These are phyloP conservation scores for Thalassiosira hispida DNA, from an alignment of 352 stramenopile genomes.

Conservation along the genomic window DNA sequence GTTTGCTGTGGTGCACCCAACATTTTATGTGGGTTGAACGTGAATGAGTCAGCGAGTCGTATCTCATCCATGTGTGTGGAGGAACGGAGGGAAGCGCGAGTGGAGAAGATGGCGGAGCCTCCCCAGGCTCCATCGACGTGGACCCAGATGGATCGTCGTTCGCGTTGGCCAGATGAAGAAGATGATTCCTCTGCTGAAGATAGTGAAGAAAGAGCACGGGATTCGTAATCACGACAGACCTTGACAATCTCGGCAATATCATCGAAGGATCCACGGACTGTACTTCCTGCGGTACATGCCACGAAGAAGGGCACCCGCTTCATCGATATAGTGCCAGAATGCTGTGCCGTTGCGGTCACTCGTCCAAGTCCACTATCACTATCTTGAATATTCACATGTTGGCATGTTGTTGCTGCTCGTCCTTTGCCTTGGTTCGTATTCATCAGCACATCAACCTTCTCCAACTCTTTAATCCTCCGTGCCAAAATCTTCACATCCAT, in stretches of 20 bases:
- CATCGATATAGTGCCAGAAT: background rate
- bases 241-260: conserved; percentile 53
- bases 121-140: conserved; percentile 76
- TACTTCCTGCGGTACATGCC: conserved; percentile 66
- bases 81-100: conserved; percentile 12
- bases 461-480: conserved; percentile 42
- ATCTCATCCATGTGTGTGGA: conserved; percentile 47
- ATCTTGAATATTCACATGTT: no score
- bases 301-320: conserved; percentile 70
- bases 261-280: conserved; percentile 74
- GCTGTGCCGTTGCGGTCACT: background rate
- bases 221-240: conserved; percentile 51
- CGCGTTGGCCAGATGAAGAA: background rate
- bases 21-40: conserved; percentile 77
- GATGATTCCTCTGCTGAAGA: background rate
- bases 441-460: no score
- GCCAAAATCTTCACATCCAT: conserved; percentile 54
- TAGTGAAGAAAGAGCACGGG: background rate
- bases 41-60: conserved; percentile 59
- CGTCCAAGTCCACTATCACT: no score
- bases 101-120: conserved; percentile 63
- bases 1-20: conserved; percentile 68
- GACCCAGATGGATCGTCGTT: conserved; percentile 56
- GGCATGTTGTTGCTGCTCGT: conserved; percentile 1
- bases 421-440: no score